These are phyloP conservation scores for Aspergillus texensis DNA, from an alignment of 2,329 filamentous ascomycete genomes.

Conservation along the genomic window DNA sequence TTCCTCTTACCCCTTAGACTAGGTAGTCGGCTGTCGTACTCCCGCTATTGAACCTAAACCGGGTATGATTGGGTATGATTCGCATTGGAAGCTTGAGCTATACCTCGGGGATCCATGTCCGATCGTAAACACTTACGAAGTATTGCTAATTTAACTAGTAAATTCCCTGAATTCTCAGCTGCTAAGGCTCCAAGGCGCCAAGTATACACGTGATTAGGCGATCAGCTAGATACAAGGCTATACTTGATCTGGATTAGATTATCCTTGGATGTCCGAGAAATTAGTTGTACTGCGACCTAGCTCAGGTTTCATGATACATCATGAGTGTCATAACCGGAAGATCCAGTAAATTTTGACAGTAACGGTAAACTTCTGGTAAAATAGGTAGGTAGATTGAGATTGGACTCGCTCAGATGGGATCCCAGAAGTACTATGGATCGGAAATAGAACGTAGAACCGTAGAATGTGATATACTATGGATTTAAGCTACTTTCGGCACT, in stretches of 20 bases:
- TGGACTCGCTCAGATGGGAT: too few species aligned
- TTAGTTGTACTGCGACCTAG: not conserved
- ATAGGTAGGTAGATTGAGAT: not conserved
- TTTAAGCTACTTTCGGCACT: too few species aligned
- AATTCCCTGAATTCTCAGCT: not conserved
- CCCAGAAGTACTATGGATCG: too few species aligned
- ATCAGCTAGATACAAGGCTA: not conserved
- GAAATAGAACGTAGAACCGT: too few species aligned
- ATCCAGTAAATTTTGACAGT: not conserved
- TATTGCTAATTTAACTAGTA: not conserved
- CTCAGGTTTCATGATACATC: not conserved
- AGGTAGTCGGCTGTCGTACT: not conserved
- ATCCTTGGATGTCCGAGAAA: not conserved
- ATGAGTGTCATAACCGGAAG: not conserved
- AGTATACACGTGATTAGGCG: not conserved
- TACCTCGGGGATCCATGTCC: not conserved
- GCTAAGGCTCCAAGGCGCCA: not conserved
- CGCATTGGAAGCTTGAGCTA: not conserved
- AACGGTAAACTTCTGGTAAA: not conserved
- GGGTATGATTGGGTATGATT: not conserved
- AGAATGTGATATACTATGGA: too few species aligned
- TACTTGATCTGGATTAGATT: not conserved
- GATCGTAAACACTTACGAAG: not conserved
- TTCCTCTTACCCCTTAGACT: not conserved
- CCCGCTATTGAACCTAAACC: constrained; percentile 4